Evolutionary conservation across 768 basidiomycete genomes (phyloP), one percentile per base, ranked within the genome.

Genomic region (Kwoniella bestiolae): DNA sequence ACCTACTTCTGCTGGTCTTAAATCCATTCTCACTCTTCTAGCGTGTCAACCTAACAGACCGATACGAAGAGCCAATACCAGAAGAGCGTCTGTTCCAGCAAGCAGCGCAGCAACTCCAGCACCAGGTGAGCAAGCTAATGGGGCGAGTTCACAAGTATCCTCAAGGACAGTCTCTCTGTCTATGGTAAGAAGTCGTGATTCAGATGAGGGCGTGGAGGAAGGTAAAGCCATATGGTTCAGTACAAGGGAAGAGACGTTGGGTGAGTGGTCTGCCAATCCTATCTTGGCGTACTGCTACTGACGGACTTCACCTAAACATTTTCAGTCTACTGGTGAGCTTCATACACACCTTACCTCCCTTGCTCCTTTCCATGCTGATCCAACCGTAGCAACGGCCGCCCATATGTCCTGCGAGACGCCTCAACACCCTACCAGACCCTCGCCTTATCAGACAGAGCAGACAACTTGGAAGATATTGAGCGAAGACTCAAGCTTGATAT

Each of bases 181-280:
- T 2, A 47, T 31, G 38, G 41, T 49, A 25, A 47, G 57, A 32
- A 47, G 44, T 35, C 28, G 52, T 4, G n/a, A 28, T 6, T 35
- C 35, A 32, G 47, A 50, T 28, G 63, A 58, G 29, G 53, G 51
- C 5, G 60, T 62, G 23, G 64, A 57, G 62, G 70, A 71, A 64
- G 84, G 32, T 73, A 55, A 62, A 49, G 69, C 66, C 38, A 71
- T 95, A 29, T 99, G 94, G 93, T 92, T 98, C 81, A 96, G 91
- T 29, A 96, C 95, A 12, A 86, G 96, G 71, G 96, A 99, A 81
- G 96, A 98, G 77, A 94, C 94, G 3, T 87, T 95, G 57, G 87
- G 93, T 92, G 80, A 66, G 88, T 84, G 5, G 16, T 6, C 23
- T 41, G 35, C n/a, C n/a, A n/a, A n/a, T n/a, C n/a, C n/a, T n/a